Evolutionary conservation across 179 eudicot species (phyloP).

Genomic region (Heliamphora pulchella): DNA sequence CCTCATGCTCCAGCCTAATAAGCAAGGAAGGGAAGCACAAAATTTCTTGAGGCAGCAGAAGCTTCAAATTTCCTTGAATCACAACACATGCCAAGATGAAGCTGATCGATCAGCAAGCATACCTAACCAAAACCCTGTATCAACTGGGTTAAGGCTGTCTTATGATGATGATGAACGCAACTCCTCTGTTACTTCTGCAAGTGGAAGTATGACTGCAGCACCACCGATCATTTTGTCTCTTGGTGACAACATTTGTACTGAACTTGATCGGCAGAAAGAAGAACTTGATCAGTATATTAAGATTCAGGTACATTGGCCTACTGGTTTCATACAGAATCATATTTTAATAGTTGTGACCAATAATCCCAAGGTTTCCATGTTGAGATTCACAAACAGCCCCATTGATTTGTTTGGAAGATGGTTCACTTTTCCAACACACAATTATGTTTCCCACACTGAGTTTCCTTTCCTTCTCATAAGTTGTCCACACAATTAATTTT

Average conservation of each 20-base stretch:
- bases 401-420: too few relatives aligned
- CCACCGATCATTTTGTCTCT: slow-evolving; percentile 60
- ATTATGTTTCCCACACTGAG: neutral
- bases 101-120: slow-evolving; percentile 50
- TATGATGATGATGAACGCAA: slow-evolving; percentile 93
- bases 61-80: slow-evolving; percentile 62
- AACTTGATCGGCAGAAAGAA: slow-evolving; percentile 71
- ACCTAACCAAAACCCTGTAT: slow-evolving; percentile 64
- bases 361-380: too few relatives aligned
- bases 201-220: slow-evolving; percentile 66
- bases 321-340: neutral
- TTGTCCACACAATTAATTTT: neutral
- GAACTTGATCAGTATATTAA: slow-evolving; percentile 73
- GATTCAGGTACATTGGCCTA: slow-evolving; percentile 50
- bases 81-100: slow-evolving; percentile 52
- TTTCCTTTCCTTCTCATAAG: neutral
- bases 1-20: slow-evolving; percentile 45
- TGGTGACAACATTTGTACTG: slow-evolving; percentile 57
- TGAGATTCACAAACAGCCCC: too few relatives aligned
- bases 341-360: too few relatives aligned
- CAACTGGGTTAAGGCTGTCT: slow-evolving; percentile 82
- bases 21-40: slow-evolving; percentile 54
- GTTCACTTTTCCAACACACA: neutral
- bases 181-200: slow-evolving; percentile 81
- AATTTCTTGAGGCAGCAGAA: slow-evolving; percentile 60